Conservation (phyloP, 352 stramenopile genomes). For the Globisporangium spiculum region DNA sequence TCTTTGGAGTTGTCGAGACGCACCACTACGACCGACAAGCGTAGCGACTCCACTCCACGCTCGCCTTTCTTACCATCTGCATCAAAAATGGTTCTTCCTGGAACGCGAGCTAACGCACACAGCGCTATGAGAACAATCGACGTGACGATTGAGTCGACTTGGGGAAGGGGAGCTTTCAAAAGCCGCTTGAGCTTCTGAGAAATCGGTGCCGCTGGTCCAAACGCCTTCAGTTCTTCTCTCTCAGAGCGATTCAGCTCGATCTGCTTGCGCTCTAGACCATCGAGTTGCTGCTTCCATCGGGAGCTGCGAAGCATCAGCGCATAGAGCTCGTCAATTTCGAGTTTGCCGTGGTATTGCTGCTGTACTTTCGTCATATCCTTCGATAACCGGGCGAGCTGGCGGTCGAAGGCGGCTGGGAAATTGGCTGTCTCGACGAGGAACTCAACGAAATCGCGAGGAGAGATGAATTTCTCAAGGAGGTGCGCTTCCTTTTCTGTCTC, state of each 20-base stretch:
- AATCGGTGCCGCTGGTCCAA: slow-evolving; percentile 5
- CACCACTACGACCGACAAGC: slow-evolving; percentile 21
- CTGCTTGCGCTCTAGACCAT: neutral
- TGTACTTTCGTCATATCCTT: neutral
- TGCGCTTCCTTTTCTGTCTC: neutral
- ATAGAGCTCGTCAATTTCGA: slow-evolving; percentile 5
- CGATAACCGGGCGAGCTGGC: neutral
- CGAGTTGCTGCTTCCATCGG: neutral
- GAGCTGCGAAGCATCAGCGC: neutral
- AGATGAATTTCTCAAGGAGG: neutral
- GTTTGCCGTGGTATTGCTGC: neutral
- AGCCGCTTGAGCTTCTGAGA: slow-evolving; percentile 21
- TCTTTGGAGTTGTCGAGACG: slow-evolving; percentile 8
- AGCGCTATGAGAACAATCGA: slow-evolving; percentile 5
- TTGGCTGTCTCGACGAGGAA: slow-evolving; percentile 9
- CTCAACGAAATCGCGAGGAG: neutral
- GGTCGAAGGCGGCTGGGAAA: slow-evolving; percentile 6
- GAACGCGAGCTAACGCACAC: neutral
- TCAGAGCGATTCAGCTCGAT: neutral
- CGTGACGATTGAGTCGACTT: slow-evolving; percentile 14
- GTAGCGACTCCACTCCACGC: neutral
- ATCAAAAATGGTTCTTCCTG: slow-evolving; percentile 20
- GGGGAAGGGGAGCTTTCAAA: slow-evolving; percentile 17
- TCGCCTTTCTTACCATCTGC: slow-evolving; percentile 15
- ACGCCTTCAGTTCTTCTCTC: neutral